A percentile compares a stretch with the other conserved stretches of the same genome.
phyloP scores from a whole-genome alignment of 176 grass and related monocot species.

The Aegilops longissima region DNA sequence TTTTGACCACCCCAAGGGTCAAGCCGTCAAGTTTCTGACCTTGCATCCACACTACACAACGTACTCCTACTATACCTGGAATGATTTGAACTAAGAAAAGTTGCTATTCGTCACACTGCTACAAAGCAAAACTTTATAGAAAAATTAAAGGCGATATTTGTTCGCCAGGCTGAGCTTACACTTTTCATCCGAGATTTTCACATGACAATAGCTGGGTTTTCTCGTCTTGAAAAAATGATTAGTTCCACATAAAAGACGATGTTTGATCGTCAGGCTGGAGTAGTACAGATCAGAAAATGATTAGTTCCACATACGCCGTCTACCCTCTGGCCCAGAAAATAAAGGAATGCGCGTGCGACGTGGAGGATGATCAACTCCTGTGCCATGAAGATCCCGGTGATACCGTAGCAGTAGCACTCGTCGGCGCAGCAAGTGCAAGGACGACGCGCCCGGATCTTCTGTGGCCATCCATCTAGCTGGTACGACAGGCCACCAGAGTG shows the following conservation, averaged over 20 bases:
- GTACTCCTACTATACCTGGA: no score
- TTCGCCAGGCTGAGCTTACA: neutral
- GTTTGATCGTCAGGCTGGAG: no score
- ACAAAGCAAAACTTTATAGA: neutral
- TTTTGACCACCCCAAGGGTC: neutral
- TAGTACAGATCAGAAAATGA: no score
- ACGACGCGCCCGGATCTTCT: neutral
- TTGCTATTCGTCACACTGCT: neutral
- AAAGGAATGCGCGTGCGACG: neutral
- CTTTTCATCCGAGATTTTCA: neutral
- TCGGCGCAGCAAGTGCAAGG: neutral
- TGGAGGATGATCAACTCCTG: neutral
- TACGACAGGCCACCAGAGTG: neutral
- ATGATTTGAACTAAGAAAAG: no score
- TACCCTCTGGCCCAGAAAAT: neutral
- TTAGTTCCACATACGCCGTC: neutral
- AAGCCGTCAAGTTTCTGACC: neutral
- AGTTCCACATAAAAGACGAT: no score
- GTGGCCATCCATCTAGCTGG: neutral
- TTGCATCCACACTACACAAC: slow-evolving; percentile 10
- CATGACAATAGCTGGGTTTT: no score
- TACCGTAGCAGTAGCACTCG: neutral
- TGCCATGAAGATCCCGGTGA: neutral
- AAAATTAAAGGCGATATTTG: neutral
- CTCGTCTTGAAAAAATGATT: no score